Conservation (phyloP, 2,329 filamentous ascomycete species). For the Alternaria viburni region DNA sequence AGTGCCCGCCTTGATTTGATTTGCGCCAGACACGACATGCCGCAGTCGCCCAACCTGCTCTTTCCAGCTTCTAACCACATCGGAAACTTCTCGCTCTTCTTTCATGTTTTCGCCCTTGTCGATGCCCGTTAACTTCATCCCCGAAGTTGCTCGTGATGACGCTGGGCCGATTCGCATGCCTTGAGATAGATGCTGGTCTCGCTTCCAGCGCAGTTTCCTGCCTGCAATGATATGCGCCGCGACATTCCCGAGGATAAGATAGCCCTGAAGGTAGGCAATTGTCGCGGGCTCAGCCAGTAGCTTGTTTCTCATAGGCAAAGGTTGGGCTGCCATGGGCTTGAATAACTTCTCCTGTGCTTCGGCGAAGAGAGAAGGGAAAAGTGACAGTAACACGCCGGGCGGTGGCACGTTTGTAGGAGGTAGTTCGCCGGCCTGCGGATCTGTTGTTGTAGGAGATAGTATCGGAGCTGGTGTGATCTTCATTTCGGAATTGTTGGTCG, state of each 20-base stretch:
- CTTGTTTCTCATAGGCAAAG: slow-evolving; percentile 64
- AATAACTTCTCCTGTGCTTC: slow-evolving; percentile 70
- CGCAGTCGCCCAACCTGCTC: slow-evolving; percentile 76
- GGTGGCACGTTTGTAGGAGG: slow-evolving; percentile 89
- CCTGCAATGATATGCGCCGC: slow-evolving; percentile 84
- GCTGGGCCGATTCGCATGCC: slow-evolving; percentile 85
- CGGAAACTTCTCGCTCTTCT: slow-evolving; percentile 83
- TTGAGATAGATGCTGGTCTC: slow-evolving; percentile 82
- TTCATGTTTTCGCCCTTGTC: slow-evolving; percentile 82
- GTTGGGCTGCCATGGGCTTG: slow-evolving; percentile 66
- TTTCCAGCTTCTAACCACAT: slow-evolving; percentile 77
- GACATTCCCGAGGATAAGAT: slow-evolving; percentile 68
- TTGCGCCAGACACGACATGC: slow-evolving; percentile 72
- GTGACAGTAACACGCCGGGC: slow-evolving; percentile 78
- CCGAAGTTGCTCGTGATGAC: slow-evolving; percentile 68
- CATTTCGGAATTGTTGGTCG: neutral
- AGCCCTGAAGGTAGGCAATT: slow-evolving; percentile 67
- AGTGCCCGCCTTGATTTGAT: slow-evolving; percentile 53
- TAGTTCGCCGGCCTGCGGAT: slow-evolving; percentile 38
- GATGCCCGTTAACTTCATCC: slow-evolving; percentile 90
- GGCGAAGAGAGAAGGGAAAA: slow-evolving; percentile 75
- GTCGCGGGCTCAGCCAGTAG: slow-evolving; percentile 69
- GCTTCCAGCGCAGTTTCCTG: slow-evolving; percentile 86
- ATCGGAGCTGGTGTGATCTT: slow-evolving; percentile 21
- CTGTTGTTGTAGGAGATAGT: slow-evolving; percentile 26